Conservation (phyloP, 75 land plant genomes). For the Adiantum capillusveneris region DNA sequence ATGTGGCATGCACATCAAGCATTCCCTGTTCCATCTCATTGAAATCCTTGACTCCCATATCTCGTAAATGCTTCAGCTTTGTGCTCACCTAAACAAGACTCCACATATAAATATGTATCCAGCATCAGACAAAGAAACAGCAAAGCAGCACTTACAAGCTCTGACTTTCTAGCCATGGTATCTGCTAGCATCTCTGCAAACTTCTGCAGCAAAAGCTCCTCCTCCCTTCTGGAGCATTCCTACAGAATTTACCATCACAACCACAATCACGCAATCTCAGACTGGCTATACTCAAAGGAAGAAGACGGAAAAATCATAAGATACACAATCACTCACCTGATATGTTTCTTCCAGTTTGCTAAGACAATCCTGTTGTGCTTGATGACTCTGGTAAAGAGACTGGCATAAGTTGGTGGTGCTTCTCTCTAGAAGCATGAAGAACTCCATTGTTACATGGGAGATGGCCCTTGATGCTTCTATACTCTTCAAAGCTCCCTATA, state of each 20-base stretch:
- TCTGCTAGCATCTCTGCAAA: slow-evolving; percentile 71
- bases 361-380: slow-evolving; percentile 48
- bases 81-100: slow-evolving; percentile 41
- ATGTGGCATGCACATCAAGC: slow-evolving; percentile 41
- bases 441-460: slow-evolving; percentile 42
- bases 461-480: slow-evolving; percentile 63
- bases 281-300: not conserved
- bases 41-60: slow-evolving; percentile 31
- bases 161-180: slow-evolving; percentile 66
- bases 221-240: slow-evolving; percentile 76
- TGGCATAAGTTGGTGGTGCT: slow-evolving; percentile 55
- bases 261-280: not conserved
- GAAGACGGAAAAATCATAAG: not conserved
- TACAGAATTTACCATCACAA: not conserved
- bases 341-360: slow-evolving; percentile 68
- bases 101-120: not conserved
- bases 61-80: slow-evolving; percentile 41
- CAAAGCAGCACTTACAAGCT: slow-evolving; percentile 41
- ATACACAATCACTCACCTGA: too few relatives aligned
- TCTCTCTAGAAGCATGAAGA: slow-evolving; percentile 50
- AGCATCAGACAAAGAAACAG: not conserved
- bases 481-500: slow-evolving; percentile 57
- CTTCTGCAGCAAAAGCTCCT: slow-evolving; percentile 55
- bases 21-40: slow-evolving; percentile 45
- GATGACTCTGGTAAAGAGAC: slow-evolving; percentile 50